These are phyloP conservation scores for Candida parachauliodes DNA, from an alignment of 805 yeast species.

Conservation along the genomic window DNA sequence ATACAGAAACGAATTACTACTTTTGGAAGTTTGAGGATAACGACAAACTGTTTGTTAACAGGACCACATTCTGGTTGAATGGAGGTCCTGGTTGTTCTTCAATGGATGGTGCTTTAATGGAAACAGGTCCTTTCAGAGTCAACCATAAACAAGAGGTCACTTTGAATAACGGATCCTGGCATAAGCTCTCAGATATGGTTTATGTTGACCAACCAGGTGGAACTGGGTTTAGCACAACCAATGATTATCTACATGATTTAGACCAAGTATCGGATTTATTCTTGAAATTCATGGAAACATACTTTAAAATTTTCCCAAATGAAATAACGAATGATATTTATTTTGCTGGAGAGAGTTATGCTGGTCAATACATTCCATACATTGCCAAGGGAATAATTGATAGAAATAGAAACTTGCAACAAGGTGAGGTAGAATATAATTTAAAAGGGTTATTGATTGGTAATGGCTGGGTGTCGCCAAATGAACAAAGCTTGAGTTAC, in stretches of 20 bases:
- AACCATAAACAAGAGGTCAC: conserved; percentile 39
- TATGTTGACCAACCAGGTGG: conserved; percentile 95
- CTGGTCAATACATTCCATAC: conserved; percentile 95
- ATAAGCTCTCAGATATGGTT: conserved; percentile 68
- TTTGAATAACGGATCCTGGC: conserved; percentile 79
- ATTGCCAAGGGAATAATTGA: conserved; percentile 62
- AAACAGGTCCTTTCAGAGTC: conserved; percentile 83
- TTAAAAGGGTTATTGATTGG: conserved; percentile 75
- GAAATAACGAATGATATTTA: conserved; percentile 60
- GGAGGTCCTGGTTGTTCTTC: conserved; percentile 99
- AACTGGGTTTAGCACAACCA: conserved; percentile 78
- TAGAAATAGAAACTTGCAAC: conserved; percentile 29
- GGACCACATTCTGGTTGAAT: conserved; percentile 81
- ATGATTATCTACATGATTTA: conserved; percentile 52
- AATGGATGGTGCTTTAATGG: conserved; percentile 95
- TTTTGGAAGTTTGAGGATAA: conserved; percentile 68
- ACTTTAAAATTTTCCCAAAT: conserved; percentile 70
- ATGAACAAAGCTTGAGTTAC: conserved; percentile 75
- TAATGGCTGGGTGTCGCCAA: conserved; percentile 93
- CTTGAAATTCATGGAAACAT: conserved; percentile 59
- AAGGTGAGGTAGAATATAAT: conserved; percentile 26
- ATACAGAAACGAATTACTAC: conserved; percentile 57
- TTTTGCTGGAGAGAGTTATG: conserved; percentile 93
- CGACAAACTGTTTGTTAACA: conserved; percentile 29
- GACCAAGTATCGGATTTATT: conserved; percentile 60